These are phyloP conservation scores for Monilinia polystroma DNA, from an alignment of 2,329 filamentous ascomycete genomes.

Conservation along the genomic window DNA sequence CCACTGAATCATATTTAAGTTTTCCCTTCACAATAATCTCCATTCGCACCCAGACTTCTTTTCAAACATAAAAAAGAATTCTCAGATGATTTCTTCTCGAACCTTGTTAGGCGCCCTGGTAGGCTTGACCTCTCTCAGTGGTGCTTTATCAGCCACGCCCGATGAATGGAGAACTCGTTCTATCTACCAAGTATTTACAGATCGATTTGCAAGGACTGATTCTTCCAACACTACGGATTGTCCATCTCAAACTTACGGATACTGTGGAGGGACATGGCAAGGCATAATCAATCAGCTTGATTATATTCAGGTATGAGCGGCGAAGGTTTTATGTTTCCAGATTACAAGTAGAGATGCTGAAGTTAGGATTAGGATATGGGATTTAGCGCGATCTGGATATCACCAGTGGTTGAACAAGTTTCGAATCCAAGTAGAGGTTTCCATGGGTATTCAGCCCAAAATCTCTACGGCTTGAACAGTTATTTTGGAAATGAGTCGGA, in stretches of 20 bases:
- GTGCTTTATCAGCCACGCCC: constrained; percentile 5
- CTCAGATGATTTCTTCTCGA: not conserved
- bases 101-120: not conserved
- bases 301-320: constrained; percentile 42
- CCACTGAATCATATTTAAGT: not conserved
- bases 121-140: not conserved
- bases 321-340: not conserved
- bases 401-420: constrained; percentile 45
- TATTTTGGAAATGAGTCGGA: constrained; percentile 51
- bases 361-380: constrained; percentile 25
- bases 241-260: constrained; percentile 37
- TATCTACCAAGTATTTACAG: constrained; percentile 22
- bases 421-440: constrained; percentile 42
- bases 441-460: constrained; percentile 49
- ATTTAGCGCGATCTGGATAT: constrained; percentile 44
- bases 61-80: no score
- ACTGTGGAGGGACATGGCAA: constrained; percentile 50
- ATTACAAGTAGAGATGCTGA: constrained; percentile 38
- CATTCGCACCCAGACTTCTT: no score
- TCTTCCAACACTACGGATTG: constrained; percentile 36
- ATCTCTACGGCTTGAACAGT: constrained; percentile 49
- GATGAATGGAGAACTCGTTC: constrained; percentile 15
- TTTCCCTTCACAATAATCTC: not conserved
- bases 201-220: constrained; percentile 47
- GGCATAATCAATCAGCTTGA: constrained; percentile 45